Evolutionary conservation across 352 stramenopile genomes (phyloP), one percentile per base, ranked within the genome.

Genomic region (Pythium brachiatum): DNA sequence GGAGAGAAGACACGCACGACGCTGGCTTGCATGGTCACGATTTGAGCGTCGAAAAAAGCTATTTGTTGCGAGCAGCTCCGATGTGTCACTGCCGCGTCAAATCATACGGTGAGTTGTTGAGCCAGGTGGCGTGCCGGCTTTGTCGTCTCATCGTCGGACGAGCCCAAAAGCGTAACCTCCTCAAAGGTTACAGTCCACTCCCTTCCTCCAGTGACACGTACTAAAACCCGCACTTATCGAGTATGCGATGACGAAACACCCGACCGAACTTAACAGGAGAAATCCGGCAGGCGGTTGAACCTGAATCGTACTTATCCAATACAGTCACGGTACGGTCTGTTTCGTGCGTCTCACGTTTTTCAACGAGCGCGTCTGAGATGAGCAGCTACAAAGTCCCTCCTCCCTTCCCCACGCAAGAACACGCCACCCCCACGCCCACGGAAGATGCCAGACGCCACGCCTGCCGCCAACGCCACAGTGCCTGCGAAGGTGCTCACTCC

Each of bases 401-500:
- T 34, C 39, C 41, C 20, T 27, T 21, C 41, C 41, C 41, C n/a
- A 34, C 29, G 5, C 9, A 34, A 34, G 29, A 34, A 34, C 29
- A 34, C 29, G 29, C 11, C 46, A 50, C n/a, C 53, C 29, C 9
- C 29, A 48, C 26, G 16, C 32, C 57, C 29, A 5, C 5, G 5
- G 29, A 53, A 16, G 47, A 61, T 52, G 56, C 48, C 36, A 9
- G 57, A 57, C 21, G 7, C 31, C 2, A 27, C 32, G 18, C 46
- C 57, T 6, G n/a, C 61, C 12, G 34, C 52, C 25, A 55, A 23
- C 53, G 26, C 64, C 13, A 36, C 56, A 26, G 29, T 55, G 50
- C 48, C 57, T 16, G 57, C 54, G 15, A 66, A 65, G 38, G 60
- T 58, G 9, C 21, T 59, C 54, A 59, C 44, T 54, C 60, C 66